These are phyloP conservation scores for Aspergillus funiculosus DNA, from an alignment of 495 filamentous ascomycete species.

Conservation along the genomic window DNA sequence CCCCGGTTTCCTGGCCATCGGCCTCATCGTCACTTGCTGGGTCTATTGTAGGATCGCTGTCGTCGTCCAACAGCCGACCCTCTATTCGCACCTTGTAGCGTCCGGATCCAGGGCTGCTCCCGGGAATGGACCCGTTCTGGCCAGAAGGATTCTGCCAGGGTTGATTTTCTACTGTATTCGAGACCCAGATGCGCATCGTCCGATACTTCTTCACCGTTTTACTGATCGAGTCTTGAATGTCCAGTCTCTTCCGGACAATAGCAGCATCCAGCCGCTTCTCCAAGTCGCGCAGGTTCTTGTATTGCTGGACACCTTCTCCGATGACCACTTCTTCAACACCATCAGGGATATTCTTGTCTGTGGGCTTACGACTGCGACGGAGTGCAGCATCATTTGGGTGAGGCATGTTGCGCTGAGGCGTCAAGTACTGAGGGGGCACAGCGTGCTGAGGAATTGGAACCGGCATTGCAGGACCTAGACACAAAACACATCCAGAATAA, in stretches of 20 bases:
- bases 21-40: slow-evolving; percentile 55
- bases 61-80: slow-evolving; percentile 77
- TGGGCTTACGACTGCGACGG: slow-evolving; percentile 77
- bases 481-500: slow-evolving; percentile 5
- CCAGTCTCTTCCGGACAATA: slow-evolving; percentile 90
- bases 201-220: slow-evolving; percentile 74
- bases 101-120: slow-evolving; percentile 39
- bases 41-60: slow-evolving; percentile 43
- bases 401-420: slow-evolving; percentile 38
- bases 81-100: slow-evolving; percentile 91
- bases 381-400: slow-evolving; percentile 52
- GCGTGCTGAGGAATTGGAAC: slow-evolving; percentile 38
- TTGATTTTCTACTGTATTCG: slow-evolving; percentile 91
- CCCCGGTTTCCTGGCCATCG: slow-evolving; percentile 28
- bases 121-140: slow-evolving; percentile 21
- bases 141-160: slow-evolving; percentile 71
- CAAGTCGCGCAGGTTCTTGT: slow-evolving; percentile 74
- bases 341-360: slow-evolving; percentile 90
- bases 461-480: slow-evolving; percentile 30
- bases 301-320: slow-evolving; percentile 75
- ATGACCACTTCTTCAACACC: slow-evolving; percentile 74
- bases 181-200: slow-evolving; percentile 89
- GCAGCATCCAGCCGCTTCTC: slow-evolving; percentile 87
- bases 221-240: slow-evolving; percentile 79
- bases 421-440: slow-evolving; percentile 38